Evolutionary conservation across 345 rosid genomes (phyloP), one percentile per base, ranked within the genome.

Genomic region (Populus nigra): DNA sequence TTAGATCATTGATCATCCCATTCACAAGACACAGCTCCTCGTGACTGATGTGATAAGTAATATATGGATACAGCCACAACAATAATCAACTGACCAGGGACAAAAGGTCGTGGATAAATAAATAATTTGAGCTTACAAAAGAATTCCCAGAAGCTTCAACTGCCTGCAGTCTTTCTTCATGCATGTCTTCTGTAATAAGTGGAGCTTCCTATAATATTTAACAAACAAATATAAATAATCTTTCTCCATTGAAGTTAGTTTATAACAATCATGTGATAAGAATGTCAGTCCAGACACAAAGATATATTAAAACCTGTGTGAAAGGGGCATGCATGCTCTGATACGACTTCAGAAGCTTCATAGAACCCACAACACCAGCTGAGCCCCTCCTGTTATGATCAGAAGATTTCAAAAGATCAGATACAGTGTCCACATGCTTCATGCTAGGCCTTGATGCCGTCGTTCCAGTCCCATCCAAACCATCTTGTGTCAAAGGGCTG

Each of bases 171-270:
- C 98, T 88, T 80, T 96, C 99, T 91, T 94, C 99, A 86, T 96
- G 99, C 98, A 92, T 94, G 86, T 94, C 99, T 87, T 94, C 99
- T 43, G 99, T 94, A 98, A 96, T 92, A 74, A 91, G 94, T 18
- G 94, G 94, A 27, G 97, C 89, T 79, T 89, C 94, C 99, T 96
- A 81, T 49, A 77, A 82, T 71, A 70, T 73, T 81, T 71, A 22
- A 66, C 67, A 62, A 23, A 71, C 59, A 53, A 63, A 35, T 29
- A 78, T 39, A 65, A 72, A 38, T 27, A 68, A 63, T 41, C 49
- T 50, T 68, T 18, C 33, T 75, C 49, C 10, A 61, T 12, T 23
- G 41, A 72, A 65, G 47, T 69, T 69, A n/a, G 72, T 18, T 1
- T 18, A 68, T 49, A 68, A 68, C 65, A 71, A 25, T 66, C 53